Evolutionary conservation across 2,329 filamentous ascomycete genomes (phyloP).

Genomic region (Bipolaris bicolor): DNA sequence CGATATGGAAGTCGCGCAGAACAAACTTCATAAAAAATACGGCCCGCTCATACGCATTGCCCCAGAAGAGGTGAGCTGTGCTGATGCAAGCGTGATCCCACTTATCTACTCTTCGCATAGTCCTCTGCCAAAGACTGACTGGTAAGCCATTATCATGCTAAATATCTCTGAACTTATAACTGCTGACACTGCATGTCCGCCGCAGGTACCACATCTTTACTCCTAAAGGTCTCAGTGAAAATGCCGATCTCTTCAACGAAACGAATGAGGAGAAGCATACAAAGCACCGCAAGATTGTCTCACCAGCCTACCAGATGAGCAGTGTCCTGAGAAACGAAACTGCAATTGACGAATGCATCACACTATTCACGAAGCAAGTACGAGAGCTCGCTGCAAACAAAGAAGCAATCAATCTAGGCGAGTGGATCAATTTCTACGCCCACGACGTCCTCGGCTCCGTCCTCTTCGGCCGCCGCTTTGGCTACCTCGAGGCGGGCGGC

Average conservation of each 20-base stretch:
- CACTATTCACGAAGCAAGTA: slow-evolving; percentile 31
- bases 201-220: slow-evolving; percentile 22
- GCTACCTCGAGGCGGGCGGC: slow-evolving; percentile 49
- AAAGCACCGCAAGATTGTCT: slow-evolving; percentile 23
- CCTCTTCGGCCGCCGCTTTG: slow-evolving; percentile 51
- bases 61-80: slow-evolving; percentile 27
- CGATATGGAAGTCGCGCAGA: slow-evolving; percentile 15
- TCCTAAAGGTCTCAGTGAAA: slow-evolving; percentile 21
- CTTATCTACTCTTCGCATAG: slow-evolving; percentile 23
- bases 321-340: slow-evolving; percentile 46
- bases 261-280: slow-evolving; percentile 27
- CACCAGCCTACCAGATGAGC: slow-evolving; percentile 49
- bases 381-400: slow-evolving; percentile 23
- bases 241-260: slow-evolving; percentile 29
- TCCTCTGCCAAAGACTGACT: slow-evolving; percentile 17
- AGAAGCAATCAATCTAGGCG: slow-evolving; percentile 31
- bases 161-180: neutral
- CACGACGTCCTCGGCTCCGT: slow-evolving; percentile 53
- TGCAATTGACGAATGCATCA: slow-evolving; percentile 31
- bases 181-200: neutral
- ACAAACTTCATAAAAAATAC: slow-evolving; percentile 15
- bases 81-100: slow-evolving; percentile 17
- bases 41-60: slow-evolving; percentile 23
- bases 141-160: neutral
- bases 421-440: slow-evolving; percentile 36